Evolutionary conservation across 345 rosid genomes (phyloP).

Genomic region (Dimocarpus longan): DNA sequence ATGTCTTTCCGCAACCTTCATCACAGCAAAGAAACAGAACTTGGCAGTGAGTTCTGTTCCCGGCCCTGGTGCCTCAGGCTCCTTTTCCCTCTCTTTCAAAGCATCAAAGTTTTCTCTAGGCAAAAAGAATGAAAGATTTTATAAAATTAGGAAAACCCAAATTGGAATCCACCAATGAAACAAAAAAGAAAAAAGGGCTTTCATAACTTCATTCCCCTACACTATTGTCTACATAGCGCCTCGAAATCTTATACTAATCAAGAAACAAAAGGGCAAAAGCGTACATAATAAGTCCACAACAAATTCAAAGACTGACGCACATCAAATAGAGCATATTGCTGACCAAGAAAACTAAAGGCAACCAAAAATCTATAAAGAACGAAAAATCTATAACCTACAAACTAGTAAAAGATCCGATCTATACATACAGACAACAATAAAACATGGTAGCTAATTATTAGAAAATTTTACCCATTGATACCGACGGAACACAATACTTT

Average conservation of each 20-base stretch:
- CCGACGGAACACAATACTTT: neutral
- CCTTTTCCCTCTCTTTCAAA: slow-evolving; percentile 68
- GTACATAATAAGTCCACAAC: neutral
- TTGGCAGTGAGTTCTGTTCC: slow-evolving; percentile 93
- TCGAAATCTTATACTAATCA: neutral
- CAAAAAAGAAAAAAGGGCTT: neutral
- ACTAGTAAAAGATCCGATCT: neutral
- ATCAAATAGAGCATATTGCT: neutral
- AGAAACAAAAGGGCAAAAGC: neutral
- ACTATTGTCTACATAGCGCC: slow-evolving; percentile 3
- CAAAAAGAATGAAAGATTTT: neutral
- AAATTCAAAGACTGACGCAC: neutral
- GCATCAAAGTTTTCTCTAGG: slow-evolving; percentile 69
- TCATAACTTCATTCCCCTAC: neutral
- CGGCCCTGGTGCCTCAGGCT: slow-evolving; percentile 70
- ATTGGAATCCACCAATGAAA: too few relatives aligned
- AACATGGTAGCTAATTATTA: neutral
- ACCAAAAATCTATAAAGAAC: neutral
- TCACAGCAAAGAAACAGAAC: slow-evolving; percentile 96
- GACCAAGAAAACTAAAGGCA: neutral
- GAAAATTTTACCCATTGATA: neutral
- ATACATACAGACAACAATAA: neutral
- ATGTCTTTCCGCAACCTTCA: slow-evolving; percentile 94
- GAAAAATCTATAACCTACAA: neutral
- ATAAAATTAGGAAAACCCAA: neutral